These are phyloP conservation scores for Monosporascus sp. DNA, from an alignment of 2,329 filamentous ascomycete genomes.

Conservation along the genomic window DNA sequence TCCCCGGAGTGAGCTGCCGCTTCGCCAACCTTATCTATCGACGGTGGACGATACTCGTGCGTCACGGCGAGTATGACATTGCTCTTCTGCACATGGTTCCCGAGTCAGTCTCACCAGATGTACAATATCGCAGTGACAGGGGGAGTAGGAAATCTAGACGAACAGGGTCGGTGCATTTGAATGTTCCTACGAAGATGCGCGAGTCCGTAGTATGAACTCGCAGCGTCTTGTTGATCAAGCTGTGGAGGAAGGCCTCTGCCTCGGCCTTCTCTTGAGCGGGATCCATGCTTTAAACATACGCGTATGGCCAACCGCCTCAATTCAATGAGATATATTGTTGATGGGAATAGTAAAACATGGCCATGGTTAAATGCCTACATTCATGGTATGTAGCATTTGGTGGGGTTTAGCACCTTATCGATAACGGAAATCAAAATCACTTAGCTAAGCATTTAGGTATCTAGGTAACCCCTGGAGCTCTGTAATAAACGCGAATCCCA, in stretches of 20 bases:
- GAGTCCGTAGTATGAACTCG: conserved; percentile 76
- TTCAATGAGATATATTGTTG: conserved; percentile 6
- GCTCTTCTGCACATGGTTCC: conserved; percentile 55
- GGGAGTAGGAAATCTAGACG: conserved; percentile 22
- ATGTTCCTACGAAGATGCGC: conserved; percentile 81
- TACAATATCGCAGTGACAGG: neutral
- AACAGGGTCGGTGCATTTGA: conserved; percentile 94
- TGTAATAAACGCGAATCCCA: neutral
- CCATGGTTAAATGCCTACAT: neutral
- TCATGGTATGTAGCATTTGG: neutral
- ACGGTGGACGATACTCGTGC: conserved; percentile 82
- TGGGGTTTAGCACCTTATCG: neutral
- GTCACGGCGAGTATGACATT: conserved; percentile 84
- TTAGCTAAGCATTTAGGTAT: too few relatives aligned
- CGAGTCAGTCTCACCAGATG: neutral
- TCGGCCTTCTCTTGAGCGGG: conserved; percentile 39
- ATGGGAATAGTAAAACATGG: neutral
- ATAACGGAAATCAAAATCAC: neutral
- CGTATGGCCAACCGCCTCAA: neutral
- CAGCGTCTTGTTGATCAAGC: conserved; percentile 72
- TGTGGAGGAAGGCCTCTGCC: conserved; percentile 51
- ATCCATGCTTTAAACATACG: conserved; percentile 8
- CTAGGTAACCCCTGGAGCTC: too few relatives aligned
- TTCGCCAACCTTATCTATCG: conserved; percentile 39
- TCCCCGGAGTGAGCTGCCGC: conserved; percentile 29